These are phyloP conservation scores for Monilinia aucupariae DNA, from an alignment of 2,329 filamentous ascomycete genomes.

Conservation along the genomic window DNA sequence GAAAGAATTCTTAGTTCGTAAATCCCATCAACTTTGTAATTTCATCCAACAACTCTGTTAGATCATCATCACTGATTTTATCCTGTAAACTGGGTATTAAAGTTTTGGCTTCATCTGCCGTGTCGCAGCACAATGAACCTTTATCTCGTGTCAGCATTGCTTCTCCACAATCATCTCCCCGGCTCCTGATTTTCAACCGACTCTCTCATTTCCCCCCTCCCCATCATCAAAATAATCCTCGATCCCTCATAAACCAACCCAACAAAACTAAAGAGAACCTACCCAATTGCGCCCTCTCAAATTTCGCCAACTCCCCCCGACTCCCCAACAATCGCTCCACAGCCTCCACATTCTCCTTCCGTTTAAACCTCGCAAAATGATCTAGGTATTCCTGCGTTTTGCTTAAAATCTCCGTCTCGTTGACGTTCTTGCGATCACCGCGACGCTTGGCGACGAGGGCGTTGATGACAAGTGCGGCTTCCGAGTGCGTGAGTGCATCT, in stretches of 20 bases:
- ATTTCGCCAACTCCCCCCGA: conserved; percentile 76
- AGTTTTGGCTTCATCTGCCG: conserved; percentile 91
- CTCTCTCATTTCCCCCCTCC: not conserved
- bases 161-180: not conserved
- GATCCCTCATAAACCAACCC: not conserved
- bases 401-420: conserved; percentile 77
- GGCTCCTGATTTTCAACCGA: not conserved
- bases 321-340: conserved; percentile 80
- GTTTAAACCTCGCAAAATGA: conserved; percentile 91
- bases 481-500: conserved; percentile 85
- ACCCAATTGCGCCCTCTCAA: conserved; percentile 92
- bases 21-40: conserved; percentile 65
- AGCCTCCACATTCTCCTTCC: conserved; percentile 90
- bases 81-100: conserved; percentile 82
- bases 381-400: conserved; percentile 92
- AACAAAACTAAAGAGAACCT: conserved; percentile 33
- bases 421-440: conserved; percentile 73
- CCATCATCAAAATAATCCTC: too few relatives aligned
- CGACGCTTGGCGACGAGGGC: conserved; percentile 77
- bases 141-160: conserved; percentile 16
- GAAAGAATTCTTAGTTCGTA: conserved; percentile 1
- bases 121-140: conserved; percentile 86
- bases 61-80: conserved; percentile 85
- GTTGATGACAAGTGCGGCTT: conserved; percentile 87
- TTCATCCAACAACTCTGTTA: conserved; percentile 85